Evolutionary conservation across 2,329 filamentous ascomycete genomes (phyloP), one percentile per base, ranked within the genome.

Genomic region (Ascochyta clinopodiicola): DNA sequence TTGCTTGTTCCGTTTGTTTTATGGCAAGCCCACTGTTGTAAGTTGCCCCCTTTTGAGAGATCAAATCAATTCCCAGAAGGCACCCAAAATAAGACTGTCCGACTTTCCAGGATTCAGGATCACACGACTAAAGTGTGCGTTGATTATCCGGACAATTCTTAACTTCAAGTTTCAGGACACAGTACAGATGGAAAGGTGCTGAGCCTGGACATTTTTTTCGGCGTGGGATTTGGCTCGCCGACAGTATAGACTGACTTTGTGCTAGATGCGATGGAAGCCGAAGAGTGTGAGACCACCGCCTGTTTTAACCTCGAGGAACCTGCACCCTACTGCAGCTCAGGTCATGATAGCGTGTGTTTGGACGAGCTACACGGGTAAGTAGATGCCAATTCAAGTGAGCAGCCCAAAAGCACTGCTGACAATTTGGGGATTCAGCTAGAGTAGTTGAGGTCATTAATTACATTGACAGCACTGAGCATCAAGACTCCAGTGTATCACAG

Each of bases 1-100:
- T 36, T 54, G 60, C 2, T 21, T 70, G 15, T 71, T 70, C 43
- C 67, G 68, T 2, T 31, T 71, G 9, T 69, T 72, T 36, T 70
- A 64, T 35, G 61, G 57, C 4, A 72, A 69, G 31, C 69, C 68
- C 25, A 57, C 61, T 2, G 53, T 65, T 17, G 56, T 63, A 49
- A 52, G 56, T 56, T 6, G 6, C 27, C 2, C 13, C 13, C 13
- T 31, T 31, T 31, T 31, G 12, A 31, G 29, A 15, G 12, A 31
- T 31, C 29, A 2, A 13, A 4, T 12, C 29, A 31, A 12, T 10
- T 29, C 25, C 9, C 2, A 10, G 25, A 29, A 29, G 25, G 9
- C 7, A 29, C 7, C 9, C 25, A 8, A 29, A 29, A 8, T 8
- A 29, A 10, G 25, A 8, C 7, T 8, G 9, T 29, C 9, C 9